Evolutionary conservation across 805 yeast genomes (phyloP).

Genomic region (Lipomyces sp.): DNA sequence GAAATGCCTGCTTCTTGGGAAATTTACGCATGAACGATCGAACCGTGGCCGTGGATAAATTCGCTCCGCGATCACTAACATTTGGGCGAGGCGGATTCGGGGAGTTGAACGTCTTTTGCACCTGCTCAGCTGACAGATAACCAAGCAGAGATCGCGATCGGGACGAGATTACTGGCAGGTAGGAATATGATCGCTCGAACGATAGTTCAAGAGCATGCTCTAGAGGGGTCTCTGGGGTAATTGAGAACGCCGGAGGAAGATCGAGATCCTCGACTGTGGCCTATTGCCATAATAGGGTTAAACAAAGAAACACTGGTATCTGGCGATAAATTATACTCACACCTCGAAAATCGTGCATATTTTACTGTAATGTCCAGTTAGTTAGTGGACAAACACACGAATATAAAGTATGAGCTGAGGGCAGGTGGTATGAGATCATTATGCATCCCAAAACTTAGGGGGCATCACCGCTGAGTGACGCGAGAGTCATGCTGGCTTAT

Average conservation of each 20-base stretch:
- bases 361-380: background rate
- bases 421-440: background rate
- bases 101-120: conserved; percentile 43
- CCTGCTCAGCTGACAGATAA: conserved; percentile 52
- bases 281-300: conserved; percentile 40
- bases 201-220: conserved; percentile 59
- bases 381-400: background rate
- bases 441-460: background rate
- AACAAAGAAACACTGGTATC: background rate
- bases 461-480: background rate
- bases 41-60: conserved; percentile 19
- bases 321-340: background rate
- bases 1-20: conserved; percentile 43
- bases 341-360: conserved; percentile 28
- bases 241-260: conserved; percentile 60
- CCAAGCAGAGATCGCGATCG: conserved; percentile 56
- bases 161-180: conserved; percentile 58
- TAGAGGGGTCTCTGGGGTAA: conserved; percentile 55
- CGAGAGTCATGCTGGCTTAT: background rate
- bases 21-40: conserved; percentile 40
- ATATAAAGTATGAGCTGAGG: background rate
- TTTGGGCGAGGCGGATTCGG: conserved; percentile 39
- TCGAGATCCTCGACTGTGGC: conserved; percentile 64
- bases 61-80: conserved; percentile 40
- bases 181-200: conserved; percentile 60